Evolutionary conservation across 768 basidiomycete species (phyloP).

Genomic region (Rhodosporidiobolus odoratus): DNA sequence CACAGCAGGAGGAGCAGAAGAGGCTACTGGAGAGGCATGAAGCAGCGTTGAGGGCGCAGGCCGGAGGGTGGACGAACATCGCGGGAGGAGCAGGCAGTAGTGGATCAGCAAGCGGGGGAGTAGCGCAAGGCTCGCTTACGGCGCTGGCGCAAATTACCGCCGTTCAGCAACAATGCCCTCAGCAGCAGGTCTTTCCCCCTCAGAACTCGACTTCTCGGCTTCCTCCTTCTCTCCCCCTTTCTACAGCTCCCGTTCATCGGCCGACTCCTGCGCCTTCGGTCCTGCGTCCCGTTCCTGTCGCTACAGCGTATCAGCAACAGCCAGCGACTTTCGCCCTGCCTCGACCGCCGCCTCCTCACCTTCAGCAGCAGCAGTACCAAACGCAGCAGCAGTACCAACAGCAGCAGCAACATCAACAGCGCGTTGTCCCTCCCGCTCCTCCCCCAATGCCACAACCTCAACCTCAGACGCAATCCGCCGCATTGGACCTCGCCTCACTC

Average conservation of each 20-base stretch:
- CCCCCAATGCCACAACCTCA: neutral
- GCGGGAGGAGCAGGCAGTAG: neutral
- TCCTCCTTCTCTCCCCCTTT: neutral
- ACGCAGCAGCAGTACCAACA: no score
- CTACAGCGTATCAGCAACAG: neutral
- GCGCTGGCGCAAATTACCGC: neutral
- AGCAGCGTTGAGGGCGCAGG: neutral
- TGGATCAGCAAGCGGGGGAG: neutral
- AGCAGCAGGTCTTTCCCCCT: neutral
- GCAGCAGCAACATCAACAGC: no score
- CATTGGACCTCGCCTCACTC: neutral
- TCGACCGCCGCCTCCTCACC: no score
- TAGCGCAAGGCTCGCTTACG: neutral
- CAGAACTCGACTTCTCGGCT: neutral
- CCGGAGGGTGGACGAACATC: neutral
- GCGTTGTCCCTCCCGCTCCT: neutral
- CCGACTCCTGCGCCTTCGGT: neutral
- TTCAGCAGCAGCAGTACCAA: no score
- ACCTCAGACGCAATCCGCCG: neutral
- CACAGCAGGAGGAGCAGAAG: neutral
- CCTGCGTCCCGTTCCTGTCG: neutral
- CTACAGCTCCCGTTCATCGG: neutral
- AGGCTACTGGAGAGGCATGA: neutral
- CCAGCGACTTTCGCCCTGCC: neutral
- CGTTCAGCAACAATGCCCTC: neutral